Base-by-base conservation (phyloP, 768 basidiomycete species). In the Xerocomus potaroensis region DNA sequence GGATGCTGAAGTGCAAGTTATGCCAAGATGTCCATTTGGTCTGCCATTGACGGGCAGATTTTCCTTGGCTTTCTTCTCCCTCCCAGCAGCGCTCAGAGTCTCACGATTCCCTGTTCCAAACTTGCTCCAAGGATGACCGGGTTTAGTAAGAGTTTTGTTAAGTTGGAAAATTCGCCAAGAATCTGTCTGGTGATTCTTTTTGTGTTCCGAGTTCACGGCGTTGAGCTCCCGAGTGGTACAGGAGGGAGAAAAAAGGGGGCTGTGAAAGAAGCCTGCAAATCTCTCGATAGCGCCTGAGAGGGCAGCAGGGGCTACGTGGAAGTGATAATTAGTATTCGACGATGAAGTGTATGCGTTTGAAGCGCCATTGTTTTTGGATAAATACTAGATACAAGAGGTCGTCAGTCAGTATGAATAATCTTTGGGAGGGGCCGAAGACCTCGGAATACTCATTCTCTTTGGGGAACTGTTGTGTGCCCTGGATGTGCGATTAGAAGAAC, bases 141-240 rank as follows among this genome's bases (percentile, higher is more conserved):
- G 72, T 55, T 80, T 82, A 47, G 82, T 84, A 40, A 95, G 79
- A 56, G 85, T 77, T 66, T 98, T 98, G 67, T 88, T 90, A 21
- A 97, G 69, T 65, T 99, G 95, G 68, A 88, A 98, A 47, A 94
- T 81, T n/a, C 95, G 81, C 88, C 92, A 94, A 59, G 84, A 72
- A 61, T 97, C 92, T 3, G 76, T 71, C 63, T 95, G 94, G 38
- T 88, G 80, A 62, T 98, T 99, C 72, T 96, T 95, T 71, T 91
- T 91, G 74, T 97, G 85, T 64, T 99, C 96, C 0, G 91, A 95
- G 64, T 99, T 87, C 33, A 99, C 94, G 1, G 96, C 95, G 56
- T 92, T 92, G 51, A 96, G 75, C 69, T 99, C 95, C 26, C 92
- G 81, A 22, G 80, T 75, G 1, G 91, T 93, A 61, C 91, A 90